Evolutionary conservation across 306 rosid species (phyloP), one percentile per base, ranked within the genome.

Genomic region (Quercus agrifolia): DNA sequence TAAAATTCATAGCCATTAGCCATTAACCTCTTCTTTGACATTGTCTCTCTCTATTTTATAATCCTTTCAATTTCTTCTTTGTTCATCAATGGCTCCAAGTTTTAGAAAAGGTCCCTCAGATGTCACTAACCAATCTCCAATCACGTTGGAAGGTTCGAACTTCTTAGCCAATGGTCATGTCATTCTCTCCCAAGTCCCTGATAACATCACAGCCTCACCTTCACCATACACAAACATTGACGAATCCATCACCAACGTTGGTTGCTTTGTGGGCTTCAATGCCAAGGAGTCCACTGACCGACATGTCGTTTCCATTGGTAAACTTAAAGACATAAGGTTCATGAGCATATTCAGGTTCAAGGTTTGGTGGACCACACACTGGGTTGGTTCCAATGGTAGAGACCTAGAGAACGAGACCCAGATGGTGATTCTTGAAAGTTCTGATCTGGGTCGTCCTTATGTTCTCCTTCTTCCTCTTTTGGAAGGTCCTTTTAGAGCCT

Each of bases 301-400:
- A 23, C 23, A 23, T 23, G 23, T 23, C 23, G 23, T 23, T 21
- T 85, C 97, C 21, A 38, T 95, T 0, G 98, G 99, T 0, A 86
- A 84, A 20, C 89, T 95, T 74, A 90, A 20, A 51, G 81, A 79
- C 80, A 91, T 80, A 1, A 79, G 79, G 64, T 95, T 92, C 79
- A 91, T 86, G 83, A 92, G 97, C 77, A 91, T 95, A 19, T 95
- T 95, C 87, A 72, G 99, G 79, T 95, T 95, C 87, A 95, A 95
- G 75, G 97, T 94, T 1, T 94, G 98, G 99, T 95, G 99, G 99
- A 92, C 99, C 56, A 92, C 99, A 7, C 98, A 83, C 70, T 95
- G 99, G 99, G 84, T 86, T 73, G 98, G 99, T 0, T 90, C 91
- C 35, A 90, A 90, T 1, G 99, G 99, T 28, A 77, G 90, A 2